Evolutionary conservation across 2,329 filamentous ascomycete genomes (phyloP), one percentile per base, ranked within the genome.

Genomic region (Beauveria sp.): DNA sequence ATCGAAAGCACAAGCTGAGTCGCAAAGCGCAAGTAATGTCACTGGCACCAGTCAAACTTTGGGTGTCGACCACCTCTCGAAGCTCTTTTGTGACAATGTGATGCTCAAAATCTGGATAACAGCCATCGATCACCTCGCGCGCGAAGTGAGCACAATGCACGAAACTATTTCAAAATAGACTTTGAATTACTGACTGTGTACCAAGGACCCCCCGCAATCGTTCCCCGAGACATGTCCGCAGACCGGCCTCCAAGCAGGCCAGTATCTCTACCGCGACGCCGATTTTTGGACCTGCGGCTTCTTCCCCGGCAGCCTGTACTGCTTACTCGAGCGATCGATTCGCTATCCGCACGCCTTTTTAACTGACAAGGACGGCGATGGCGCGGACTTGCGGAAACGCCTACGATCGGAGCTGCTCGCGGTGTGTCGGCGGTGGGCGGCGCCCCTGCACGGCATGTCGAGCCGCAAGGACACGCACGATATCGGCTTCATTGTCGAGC

Each of bases 401-500:
- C 43, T 62, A 20, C 48, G 2, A 49, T 59, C 38, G n/a, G 3
- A 65, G n/a, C 62, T 72, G 3, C 63, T 68, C 14, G 38, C 28
- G 1, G 57, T 74, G 3, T 70, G 72, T 56, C 52, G 59, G 20
- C 62, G 61, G 18, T 77, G 73, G 74, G 58, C 72, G 16, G 67
- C 67, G 31, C 74, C 74, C 1, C 64, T 78, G 0, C 72, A 77
- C 54, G 64, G 53, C 18, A 77, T 77, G 70, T 67, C 73, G 9
- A 69, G 63, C 63, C 75, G 78, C 34, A 82, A 73, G 4, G 78
- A 83, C 60, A 83, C 80, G 0, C 81, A 83, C 62, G 81, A 83
- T 48, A 74, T 84, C 62, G 79, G 80, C 0, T 84, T 84, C 65
- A 83, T 84, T 28, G 74, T 82, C 5, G 74, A 77, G 56, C 80